Evolutionary conservation across 73 alveolate species (phyloP), one percentile per base, ranked within the genome.

Genomic region (Blepharisma japonicum): DNA sequence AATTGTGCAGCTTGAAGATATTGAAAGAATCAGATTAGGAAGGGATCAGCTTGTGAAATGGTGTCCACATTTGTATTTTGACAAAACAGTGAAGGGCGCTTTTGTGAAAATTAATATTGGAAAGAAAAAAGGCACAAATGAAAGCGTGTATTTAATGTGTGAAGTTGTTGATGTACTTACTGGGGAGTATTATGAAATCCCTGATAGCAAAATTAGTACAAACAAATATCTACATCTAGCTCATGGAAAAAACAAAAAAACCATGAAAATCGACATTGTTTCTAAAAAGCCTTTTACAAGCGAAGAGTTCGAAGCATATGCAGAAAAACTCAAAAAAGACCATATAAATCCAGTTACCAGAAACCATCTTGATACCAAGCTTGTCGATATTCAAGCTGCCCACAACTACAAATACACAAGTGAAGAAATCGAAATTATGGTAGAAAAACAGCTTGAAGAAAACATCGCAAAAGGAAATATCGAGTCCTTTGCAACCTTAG

Each of bases 21-120:
- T 78, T 21, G 85, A 78, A 55, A 78, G 55, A 78, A 78, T 78
- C 70, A 21, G 81, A 66, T 18, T 78, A 6, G 11, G 61, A 20
- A 21, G 85, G 5, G 32, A 42, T 1, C 80, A 78, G 9, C 85
- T 78, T 32, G 85, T 45, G 42, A 56, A 78, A 39, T 78, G 85
- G 81, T 56, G 55, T 7, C 21, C 7, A 6, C 80, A 56, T 9
- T 7, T 66, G 7, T 46, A 39, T 32, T 78, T 78, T 21, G 81
- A 56, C 39, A 68, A 78, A 14, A 39, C 56, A 6, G 55, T 78
- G 23, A 66, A 11, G 6, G 85, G 85, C 11, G 54, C 71, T 6
- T 78, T 78, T 66, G 81, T 78, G 42, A 66, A 47, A 78, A 56
- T 78, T 32, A 78, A 78, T 38, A 56, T 78, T 48, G 85, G 85